phyloP scores from a whole-genome alignment of 2,329 filamentous ascomycete genomes.

The Colletotrichum sp. region DNA sequence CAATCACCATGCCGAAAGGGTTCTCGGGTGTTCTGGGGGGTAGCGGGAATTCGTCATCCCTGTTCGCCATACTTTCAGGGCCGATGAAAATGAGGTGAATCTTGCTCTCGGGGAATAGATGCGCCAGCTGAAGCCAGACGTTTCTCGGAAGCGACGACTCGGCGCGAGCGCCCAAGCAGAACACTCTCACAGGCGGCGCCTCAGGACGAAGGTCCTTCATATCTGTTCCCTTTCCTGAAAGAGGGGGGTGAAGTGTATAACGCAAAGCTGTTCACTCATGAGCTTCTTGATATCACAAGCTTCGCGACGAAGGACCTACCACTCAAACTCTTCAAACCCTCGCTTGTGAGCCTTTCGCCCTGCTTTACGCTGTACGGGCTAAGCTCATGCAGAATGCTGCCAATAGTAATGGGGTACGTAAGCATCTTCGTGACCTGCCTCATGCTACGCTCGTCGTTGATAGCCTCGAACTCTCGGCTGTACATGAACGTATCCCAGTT shows the following conservation, averaged over 20 bases:
- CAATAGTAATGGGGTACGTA: slow-evolving; percentile 92
- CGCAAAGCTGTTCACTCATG: slow-evolving; percentile 69
- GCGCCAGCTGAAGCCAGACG: slow-evolving; percentile 91
- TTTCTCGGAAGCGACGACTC: slow-evolving; percentile 95
- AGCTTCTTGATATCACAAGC: neutral
- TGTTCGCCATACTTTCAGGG: slow-evolving; percentile 93
- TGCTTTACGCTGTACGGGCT: slow-evolving; percentile 87
- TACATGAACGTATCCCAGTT: slow-evolving; percentile 99
- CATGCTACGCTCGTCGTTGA: slow-evolving; percentile 90
- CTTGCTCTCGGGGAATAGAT: slow-evolving; percentile 90
- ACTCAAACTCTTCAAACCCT: slow-evolving; percentile 92
- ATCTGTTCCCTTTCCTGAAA: slow-evolving; percentile 72
- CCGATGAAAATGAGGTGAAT: slow-evolving; percentile 95
- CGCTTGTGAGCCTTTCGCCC: slow-evolving; percentile 77
- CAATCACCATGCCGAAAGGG: slow-evolving; percentile 91
- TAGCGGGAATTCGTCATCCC: slow-evolving; percentile 90
- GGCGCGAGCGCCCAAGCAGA: slow-evolving; percentile 93
- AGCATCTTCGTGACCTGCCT: slow-evolving; percentile 90
- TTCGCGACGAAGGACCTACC: slow-evolving; percentile 61
- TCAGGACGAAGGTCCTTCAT: slow-evolving; percentile 83
- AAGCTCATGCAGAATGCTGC: slow-evolving; percentile 89
- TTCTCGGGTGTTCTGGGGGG: slow-evolving; percentile 85
- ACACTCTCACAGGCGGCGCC: slow-evolving; percentile 87
- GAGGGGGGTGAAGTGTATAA: slow-evolving; percentile 91
- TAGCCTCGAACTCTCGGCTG: slow-evolving; percentile 86